Evolutionary conservation across 345 rosid species (phyloP).

Genomic region (Pseudoturritis turrita): DNA sequence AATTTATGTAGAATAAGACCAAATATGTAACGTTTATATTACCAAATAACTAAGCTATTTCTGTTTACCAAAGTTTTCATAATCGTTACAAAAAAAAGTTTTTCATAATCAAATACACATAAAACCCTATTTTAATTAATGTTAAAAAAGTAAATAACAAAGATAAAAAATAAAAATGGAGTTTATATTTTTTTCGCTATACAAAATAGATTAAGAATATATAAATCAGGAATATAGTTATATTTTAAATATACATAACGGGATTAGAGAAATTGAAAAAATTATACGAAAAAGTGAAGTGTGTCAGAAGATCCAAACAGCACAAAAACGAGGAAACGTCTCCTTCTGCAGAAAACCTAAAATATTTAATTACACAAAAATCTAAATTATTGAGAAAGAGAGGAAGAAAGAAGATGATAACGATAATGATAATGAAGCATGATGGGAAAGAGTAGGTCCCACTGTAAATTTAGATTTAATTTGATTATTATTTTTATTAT

Average conservation of each 20-base stretch:
- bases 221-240: neutral
- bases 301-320: slow-evolving; percentile 67
- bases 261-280: slow-evolving; percentile 16
- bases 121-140: neutral
- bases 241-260: neutral
- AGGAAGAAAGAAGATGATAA: slow-evolving; percentile 25
- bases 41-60: neutral
- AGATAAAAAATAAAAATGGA: neutral
- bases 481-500: no score
- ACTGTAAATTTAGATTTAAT: neutral
- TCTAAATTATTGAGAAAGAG: slow-evolving; percentile 26
- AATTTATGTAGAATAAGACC: neutral
- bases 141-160: neutral
- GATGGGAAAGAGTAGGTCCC: slow-evolving; percentile 23
- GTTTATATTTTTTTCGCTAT: neutral
- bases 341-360: slow-evolving; percentile 47
- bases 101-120: neutral
- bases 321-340: slow-evolving; percentile 85
- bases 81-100: no score
- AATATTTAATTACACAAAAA: slow-evolving; percentile 31
- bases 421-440: slow-evolving; percentile 35
- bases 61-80: neutral
- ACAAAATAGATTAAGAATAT: neutral
- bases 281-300: slow-evolving; percentile 26
- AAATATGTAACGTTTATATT: neutral